These are phyloP conservation scores for Fusarium liriodendri DNA, from an alignment of 2,329 filamentous ascomycete species.

Conservation along the genomic window DNA sequence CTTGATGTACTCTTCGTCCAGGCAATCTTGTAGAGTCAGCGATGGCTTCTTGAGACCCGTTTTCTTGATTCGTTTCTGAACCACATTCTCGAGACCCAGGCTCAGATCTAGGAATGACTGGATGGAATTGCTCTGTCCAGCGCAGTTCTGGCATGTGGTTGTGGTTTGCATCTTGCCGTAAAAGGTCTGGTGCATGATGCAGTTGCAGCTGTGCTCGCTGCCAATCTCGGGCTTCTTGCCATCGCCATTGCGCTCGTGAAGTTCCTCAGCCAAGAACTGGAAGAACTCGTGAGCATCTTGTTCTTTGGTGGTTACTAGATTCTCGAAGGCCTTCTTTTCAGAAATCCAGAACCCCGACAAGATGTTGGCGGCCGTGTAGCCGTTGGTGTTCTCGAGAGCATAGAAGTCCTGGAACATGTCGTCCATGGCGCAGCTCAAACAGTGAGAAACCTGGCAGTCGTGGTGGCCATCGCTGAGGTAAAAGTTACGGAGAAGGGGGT, in stretches of 20 bases:
- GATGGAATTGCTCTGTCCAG: slow-evolving; percentile 82
- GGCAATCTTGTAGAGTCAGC: slow-evolving; percentile 74
- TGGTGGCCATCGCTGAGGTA: slow-evolving; percentile 93
- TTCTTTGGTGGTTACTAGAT: slow-evolving; percentile 89
- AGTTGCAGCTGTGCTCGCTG: slow-evolving; percentile 78
- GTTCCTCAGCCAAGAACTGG: slow-evolving; percentile 91
- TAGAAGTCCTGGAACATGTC: slow-evolving; percentile 81
- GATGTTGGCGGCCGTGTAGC: slow-evolving; percentile 90
- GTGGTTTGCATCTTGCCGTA: slow-evolving; percentile 92
- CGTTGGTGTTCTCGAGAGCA: slow-evolving; percentile 81
- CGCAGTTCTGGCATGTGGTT: slow-evolving; percentile 90
- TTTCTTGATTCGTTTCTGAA: slow-evolving; percentile 73
- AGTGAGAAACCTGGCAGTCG: slow-evolving; percentile 74
- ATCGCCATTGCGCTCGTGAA: slow-evolving; percentile 85
- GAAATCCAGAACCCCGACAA: slow-evolving; percentile 91
- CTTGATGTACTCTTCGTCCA: slow-evolving; percentile 87
- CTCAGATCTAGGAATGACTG: slow-evolving; percentile 94
- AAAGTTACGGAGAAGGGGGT: slow-evolving; percentile 89
- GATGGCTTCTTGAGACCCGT: slow-evolving; percentile 57
- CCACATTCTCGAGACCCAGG: slow-evolving; percentile 81
- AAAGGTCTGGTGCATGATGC: slow-evolving; percentile 94
- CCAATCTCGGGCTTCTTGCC: slow-evolving; percentile 70
- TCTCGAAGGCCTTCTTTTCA: slow-evolving; percentile 77
- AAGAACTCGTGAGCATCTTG: slow-evolving; percentile 98
- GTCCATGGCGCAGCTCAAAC: slow-evolving; percentile 77